phyloP scores from a whole-genome alignment of 176 grass and related monocot species.

The Leersia perrieri region DNA sequence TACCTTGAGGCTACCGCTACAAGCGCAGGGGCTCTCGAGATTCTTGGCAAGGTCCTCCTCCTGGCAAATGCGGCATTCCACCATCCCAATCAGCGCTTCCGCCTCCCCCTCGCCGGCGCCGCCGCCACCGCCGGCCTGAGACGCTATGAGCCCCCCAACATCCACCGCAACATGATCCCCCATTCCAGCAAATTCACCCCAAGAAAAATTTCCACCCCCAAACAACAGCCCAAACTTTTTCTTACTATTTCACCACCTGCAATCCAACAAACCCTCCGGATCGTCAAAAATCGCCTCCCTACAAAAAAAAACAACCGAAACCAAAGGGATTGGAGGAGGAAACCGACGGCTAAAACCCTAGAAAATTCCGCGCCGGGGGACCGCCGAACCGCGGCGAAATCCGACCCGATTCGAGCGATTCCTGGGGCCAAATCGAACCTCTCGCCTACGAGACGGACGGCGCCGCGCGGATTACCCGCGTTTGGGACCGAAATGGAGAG shows the following conservation, averaged over 20 bases:
- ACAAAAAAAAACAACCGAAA: not conserved
- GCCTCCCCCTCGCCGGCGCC: slow-evolving; percentile 35
- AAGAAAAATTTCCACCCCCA: not conserved
- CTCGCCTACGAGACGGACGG: not conserved
- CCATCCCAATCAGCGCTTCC: slow-evolving; percentile 61
- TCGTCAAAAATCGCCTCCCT: not conserved
- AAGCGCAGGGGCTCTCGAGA: slow-evolving; percentile 84
- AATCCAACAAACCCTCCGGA: not conserved
- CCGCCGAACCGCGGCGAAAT: not conserved
- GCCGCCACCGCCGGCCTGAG: not conserved
- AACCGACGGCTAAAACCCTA: slow-evolving; percentile 37
- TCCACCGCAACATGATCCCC: slow-evolving; percentile 78
- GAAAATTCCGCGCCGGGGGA: not conserved
- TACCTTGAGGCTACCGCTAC: slow-evolving; percentile 88
- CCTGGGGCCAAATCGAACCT: slow-evolving; percentile 11
- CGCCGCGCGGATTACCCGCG: not conserved
- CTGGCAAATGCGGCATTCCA: slow-evolving; percentile 95
- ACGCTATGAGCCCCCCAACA: slow-evolving; percentile 39
- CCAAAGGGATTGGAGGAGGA: not conserved
- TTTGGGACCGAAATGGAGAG: slow-evolving; percentile 1
- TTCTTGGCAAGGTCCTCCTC: slow-evolving; percentile 81
- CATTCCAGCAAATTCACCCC: slow-evolving; percentile 37
- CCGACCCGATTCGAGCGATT: slow-evolving; percentile 4
- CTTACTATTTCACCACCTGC: not conserved
- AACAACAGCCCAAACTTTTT: not conserved